Conservation (phyloP, 176 grass and related monocot species). For the Olyra latifolia region DNA sequence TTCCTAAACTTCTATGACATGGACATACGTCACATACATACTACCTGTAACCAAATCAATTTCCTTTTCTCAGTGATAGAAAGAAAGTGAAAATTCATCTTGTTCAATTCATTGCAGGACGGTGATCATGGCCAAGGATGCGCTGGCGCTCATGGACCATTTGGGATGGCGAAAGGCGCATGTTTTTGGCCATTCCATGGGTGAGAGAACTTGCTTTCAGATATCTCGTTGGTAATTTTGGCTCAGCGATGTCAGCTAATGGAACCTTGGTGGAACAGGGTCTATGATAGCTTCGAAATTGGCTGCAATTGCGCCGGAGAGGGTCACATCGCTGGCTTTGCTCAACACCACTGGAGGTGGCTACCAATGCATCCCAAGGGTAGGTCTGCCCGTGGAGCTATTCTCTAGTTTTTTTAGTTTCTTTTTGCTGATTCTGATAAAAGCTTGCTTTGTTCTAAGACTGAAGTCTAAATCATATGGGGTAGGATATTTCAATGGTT, state of each 20-base stretch:
- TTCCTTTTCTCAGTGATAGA: too few relatives aligned
- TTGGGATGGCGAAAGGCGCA: constrained; percentile 65
- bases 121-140: constrained; percentile 69
- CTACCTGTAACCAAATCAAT: too few relatives aligned
- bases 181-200: constrained; percentile 79
- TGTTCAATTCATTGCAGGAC: constrained; percentile 48
- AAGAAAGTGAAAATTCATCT: too few relatives aligned
- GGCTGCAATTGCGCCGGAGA: constrained; percentile 54
- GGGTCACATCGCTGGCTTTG: constrained; percentile 62
- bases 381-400: constrained; percentile 27
- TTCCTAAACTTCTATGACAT: neutral
- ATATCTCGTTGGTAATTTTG: neutral
- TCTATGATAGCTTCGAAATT: constrained; percentile 78
- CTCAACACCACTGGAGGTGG: constrained; percentile 71
- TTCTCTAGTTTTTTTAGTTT: neutral
- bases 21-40: neutral
- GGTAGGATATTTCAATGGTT: neutral
- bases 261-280: constrained; percentile 24
- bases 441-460: neutral
- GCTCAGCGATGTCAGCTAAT: neutral
- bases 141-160: constrained; percentile 64
- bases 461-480: neutral
- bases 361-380: constrained; percentile 75
- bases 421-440: neutral
- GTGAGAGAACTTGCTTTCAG: constrained; percentile 24